Evolutionary conservation across 345 rosid genomes (phyloP), one percentile per base, ranked within the genome.

Genomic region (Gynandropsis gynandra): DNA sequence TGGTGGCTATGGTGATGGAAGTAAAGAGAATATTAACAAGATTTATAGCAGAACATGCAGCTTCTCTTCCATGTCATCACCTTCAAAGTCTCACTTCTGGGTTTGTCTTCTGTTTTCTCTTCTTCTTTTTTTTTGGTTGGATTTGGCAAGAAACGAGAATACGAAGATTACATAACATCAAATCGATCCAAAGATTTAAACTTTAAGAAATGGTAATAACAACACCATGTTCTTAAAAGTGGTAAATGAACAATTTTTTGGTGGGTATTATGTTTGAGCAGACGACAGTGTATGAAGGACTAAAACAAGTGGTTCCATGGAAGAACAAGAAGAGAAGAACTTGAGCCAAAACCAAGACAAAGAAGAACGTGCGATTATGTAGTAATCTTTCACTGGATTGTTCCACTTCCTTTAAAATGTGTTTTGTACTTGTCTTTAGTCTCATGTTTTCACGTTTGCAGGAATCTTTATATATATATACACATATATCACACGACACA

Each of bases 231-330:
- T 5, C 29, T 24, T 24, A 24, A 24, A 24, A 24, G 5, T 24
- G 29, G 29, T 24, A 24, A 2, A 24, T 24, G 29, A 7, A 47
- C 21, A 14, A 37, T 16, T 21, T 10, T 45, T 52, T 65, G 36
- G 59, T 16, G 38, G 54, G 53, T 56, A 24, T 37, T 37, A 10
- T 13, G 3, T 54, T 61, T 61, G 58, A 59, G 66, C 81, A 88
- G 97, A 76, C 72, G 10, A 69, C 68, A 42, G 56, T 88, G 58
- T 85, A 64, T 47, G 81, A 73, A 46, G 81, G 97, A 18, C 56
- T 85, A 64, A 88, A 79, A 74, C 82, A 77, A 41, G 88, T 67
- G 58, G 75, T 78, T 56, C 81, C 80, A 34, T 77, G 89, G 94
- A 79, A 59, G 72, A 63, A 65, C 56, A 72, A 64, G 63, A 79